Evolutionary conservation across 148 eudicot species (phyloP).

Genomic region (Talinum fruticosum): DNA sequence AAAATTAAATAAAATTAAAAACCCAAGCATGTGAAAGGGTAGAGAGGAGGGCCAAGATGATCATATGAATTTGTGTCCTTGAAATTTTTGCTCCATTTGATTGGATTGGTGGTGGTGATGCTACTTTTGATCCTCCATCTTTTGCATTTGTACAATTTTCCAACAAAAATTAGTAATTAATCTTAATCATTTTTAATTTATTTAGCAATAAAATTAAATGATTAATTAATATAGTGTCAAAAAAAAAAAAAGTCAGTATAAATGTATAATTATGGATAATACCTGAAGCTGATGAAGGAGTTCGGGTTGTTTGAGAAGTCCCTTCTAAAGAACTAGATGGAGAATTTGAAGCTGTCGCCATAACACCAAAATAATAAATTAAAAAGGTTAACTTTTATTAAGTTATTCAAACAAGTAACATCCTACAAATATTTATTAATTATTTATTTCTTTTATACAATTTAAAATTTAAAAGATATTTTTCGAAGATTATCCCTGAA

Average conservation of each 20-base stretch:
- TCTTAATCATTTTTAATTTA: too few species aligned
- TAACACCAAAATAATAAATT: not conserved
- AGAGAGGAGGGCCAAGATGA: not conserved
- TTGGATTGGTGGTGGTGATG: not conserved
- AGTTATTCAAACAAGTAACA: too few species aligned
- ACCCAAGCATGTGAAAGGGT: not conserved
- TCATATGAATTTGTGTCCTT: not conserved
- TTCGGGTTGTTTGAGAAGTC: not conserved
- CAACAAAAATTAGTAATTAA: not conserved
- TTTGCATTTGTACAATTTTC: not conserved
- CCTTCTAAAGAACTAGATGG: constrained; percentile 13
- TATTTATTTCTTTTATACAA: too few species aligned
- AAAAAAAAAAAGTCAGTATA: too few species aligned
- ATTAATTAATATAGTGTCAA: too few species aligned
- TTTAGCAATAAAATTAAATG: too few species aligned
- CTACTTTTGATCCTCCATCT: not conserved
- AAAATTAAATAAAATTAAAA: not conserved
- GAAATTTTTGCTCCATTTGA: not conserved
- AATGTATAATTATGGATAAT: too few species aligned
- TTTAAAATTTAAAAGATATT: too few species aligned
- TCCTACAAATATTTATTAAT: too few species aligned
- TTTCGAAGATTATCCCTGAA: too few species aligned
- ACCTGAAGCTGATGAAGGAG: constrained; percentile 1
- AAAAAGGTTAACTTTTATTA: not conserved
- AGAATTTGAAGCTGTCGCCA: constrained; percentile 10